Evolutionary conservation across 495 filamentous ascomycete species (phyloP).

Genomic region (Lineolata rhizophorae): DNA sequence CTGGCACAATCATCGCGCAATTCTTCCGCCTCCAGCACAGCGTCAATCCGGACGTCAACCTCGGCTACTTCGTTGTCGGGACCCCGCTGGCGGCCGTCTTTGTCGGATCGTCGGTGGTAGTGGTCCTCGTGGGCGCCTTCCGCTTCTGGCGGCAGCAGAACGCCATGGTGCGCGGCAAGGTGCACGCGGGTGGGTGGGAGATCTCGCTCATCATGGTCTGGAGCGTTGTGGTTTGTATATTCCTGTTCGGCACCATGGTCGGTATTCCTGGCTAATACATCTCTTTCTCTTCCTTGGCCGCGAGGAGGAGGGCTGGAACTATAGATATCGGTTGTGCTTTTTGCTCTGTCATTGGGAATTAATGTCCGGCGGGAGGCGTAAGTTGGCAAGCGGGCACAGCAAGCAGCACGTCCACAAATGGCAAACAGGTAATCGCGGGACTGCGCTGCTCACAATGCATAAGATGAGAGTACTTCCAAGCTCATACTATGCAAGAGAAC

Average conservation of each 20-base stretch:
- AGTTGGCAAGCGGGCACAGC: too few species aligned
- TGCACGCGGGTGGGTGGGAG: constrained; percentile 47
- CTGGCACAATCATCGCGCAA: constrained; percentile 43
- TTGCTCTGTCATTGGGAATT: too few species aligned
- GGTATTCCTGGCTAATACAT: too few species aligned
- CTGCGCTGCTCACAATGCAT: too few species aligned
- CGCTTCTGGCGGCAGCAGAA: constrained; percentile 51
- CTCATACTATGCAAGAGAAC: too few species aligned
- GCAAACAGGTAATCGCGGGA: too few species aligned
- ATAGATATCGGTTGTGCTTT: too few species aligned
- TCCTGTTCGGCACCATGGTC: background rate
- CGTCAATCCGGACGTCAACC: constrained; percentile 14
- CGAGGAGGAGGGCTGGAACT: too few species aligned
- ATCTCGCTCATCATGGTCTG: constrained; percentile 29
- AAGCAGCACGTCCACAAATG: too few species aligned
- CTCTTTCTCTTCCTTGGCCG: too few species aligned
- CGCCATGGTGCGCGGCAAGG: constrained; percentile 40
- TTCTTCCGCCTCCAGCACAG: constrained; percentile 43
- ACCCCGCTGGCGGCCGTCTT: constrained; percentile 40
- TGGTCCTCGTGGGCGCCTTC: constrained; percentile 33
- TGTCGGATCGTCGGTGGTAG: constrained; percentile 32
- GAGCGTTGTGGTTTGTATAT: constrained; percentile 27
- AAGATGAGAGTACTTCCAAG: too few species aligned
- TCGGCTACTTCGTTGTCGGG: constrained; percentile 41
- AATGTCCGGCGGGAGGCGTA: too few species aligned